Percentiles rank a stretch among this genome's conserved stretches.
Conservation (phyloP, 257 asterid genomes). For the Plectranthus barbatus region DNA sequence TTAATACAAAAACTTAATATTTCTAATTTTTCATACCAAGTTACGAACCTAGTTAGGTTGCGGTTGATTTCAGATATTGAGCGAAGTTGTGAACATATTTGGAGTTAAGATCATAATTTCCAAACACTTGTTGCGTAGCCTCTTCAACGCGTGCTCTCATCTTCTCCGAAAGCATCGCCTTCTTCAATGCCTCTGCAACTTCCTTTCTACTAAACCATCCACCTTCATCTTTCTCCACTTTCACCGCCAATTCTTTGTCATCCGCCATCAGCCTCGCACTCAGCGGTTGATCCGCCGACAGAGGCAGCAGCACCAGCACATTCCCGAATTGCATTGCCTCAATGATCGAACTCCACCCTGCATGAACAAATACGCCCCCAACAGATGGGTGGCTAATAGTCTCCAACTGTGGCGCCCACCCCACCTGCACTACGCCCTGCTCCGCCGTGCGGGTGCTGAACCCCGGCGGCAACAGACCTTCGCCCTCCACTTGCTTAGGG, state of each 20-base stretch:
- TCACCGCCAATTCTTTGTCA: constrained; percentile 31
- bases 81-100: background rate
- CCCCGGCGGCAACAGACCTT: background rate
- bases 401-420: constrained; percentile 38
- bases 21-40: too few relatives aligned
- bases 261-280: constrained; percentile 25
- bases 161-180: background rate
- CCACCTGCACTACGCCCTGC: constrained; percentile 26
- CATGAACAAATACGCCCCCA: constrained; percentile 20
- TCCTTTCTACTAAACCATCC: constrained; percentile 18
- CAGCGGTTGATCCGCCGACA: constrained; percentile 28
- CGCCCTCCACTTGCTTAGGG: background rate
- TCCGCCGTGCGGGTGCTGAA: background rate
- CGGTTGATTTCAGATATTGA: constrained; percentile 3
- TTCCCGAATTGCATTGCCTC: constrained; percentile 26
- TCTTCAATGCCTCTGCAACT: constrained; percentile 13
- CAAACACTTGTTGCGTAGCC: background rate
- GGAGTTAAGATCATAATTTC: background rate
- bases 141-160: background rate
- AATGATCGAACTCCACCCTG: constrained; percentile 26
- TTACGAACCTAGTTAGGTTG: too few relatives aligned
- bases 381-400: constrained; percentile 25
- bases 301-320: constrained; percentile 21
- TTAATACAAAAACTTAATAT: too few relatives aligned
- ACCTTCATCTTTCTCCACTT: constrained; percentile 24